Evolutionary conservation across 768 basidiomycete genomes (phyloP).

Genomic region (Tephrocybe sp.): DNA sequence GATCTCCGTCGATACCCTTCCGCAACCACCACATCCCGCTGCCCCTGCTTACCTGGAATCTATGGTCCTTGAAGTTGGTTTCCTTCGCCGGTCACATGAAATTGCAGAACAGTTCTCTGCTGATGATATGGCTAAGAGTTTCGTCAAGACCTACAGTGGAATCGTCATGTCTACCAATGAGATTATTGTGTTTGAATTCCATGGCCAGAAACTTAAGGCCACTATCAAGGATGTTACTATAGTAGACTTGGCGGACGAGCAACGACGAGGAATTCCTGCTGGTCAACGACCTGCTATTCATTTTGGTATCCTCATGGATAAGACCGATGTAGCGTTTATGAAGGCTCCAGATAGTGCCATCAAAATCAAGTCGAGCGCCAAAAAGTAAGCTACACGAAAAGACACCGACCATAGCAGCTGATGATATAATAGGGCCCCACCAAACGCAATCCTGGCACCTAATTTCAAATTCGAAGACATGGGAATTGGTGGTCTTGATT

Average conservation of each 20-base stretch:
- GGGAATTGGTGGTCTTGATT: slow-evolving; percentile 97
- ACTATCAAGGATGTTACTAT: slow-evolving; percentile 56
- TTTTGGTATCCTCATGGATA: slow-evolving; percentile 82
- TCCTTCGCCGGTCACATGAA: slow-evolving; percentile 51
- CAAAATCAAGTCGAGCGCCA: slow-evolving; percentile 89
- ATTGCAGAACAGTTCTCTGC: slow-evolving; percentile 73
- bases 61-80: slow-evolving; percentile 78
- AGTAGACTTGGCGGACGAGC: slow-evolving; percentile 62
- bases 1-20: slow-evolving; percentile 66
- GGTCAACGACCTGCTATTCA: slow-evolving; percentile 22
- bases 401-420: neutral
- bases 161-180: slow-evolving; percentile 69
- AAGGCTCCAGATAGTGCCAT: slow-evolving; percentile 81
- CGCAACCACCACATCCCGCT: slow-evolving; percentile 44
- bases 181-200: slow-evolving; percentile 82
- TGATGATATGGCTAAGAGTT: slow-evolving; percentile 79
- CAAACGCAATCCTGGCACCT: slow-evolving; percentile 93
- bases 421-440: slow-evolving; percentile 57
- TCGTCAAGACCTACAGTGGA: slow-evolving; percentile 72
- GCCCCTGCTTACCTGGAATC: slow-evolving; percentile 68
- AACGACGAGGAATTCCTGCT: slow-evolving; percentile 38
- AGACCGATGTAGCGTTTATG: slow-evolving; percentile 88
- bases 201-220: slow-evolving; percentile 79
- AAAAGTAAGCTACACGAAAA: slow-evolving; percentile 53
- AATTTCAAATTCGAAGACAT: slow-evolving; percentile 99